These are phyloP conservation scores for Ballota nigra DNA, from an alignment of 257 asterid genomes.

Conservation along the genomic window DNA sequence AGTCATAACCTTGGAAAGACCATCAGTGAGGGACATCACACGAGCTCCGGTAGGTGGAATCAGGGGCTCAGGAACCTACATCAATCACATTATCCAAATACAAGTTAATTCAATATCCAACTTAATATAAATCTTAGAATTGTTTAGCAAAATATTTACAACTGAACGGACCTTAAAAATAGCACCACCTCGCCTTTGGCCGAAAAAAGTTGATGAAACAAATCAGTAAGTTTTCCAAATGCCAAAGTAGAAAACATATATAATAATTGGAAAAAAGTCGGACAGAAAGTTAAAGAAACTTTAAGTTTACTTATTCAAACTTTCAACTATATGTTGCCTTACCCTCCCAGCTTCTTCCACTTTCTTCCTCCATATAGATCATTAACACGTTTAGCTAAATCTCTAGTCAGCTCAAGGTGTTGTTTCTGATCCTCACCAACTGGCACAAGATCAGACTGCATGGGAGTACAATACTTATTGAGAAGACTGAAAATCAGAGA, in stretches of 20 bases:
- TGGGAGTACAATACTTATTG: constrained; percentile 28
- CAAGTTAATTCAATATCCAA: constrained; percentile 25
- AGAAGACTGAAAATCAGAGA: constrained; percentile 34
- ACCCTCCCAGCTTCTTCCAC: constrained; percentile 99
- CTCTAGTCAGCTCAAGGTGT: constrained; percentile 92
- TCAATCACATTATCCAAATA: constrained; percentile 22
- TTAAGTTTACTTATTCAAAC: constrained; percentile 2
- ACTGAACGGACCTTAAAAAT: constrained; percentile 72
- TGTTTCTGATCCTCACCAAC: constrained; percentile 99
- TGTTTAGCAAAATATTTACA: constrained; percentile 21
- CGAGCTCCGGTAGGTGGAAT: constrained; percentile 99
- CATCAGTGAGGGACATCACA: constrained; percentile 98
- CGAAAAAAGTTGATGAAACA: constrained; percentile 36
- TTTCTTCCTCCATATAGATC: constrained; percentile 88
- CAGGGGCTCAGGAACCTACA: constrained; percentile 92
- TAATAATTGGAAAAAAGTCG: constrained; percentile 24
- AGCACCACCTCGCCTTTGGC: constrained; percentile 83
- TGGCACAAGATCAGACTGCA: constrained; percentile 99
- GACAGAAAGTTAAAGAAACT: constrained; percentile 23
- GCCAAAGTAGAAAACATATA: constrained; percentile 21
- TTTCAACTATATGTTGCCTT: constrained; percentile 29
- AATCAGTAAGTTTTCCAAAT: constrained; percentile 30
- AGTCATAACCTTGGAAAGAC: constrained; percentile 81
- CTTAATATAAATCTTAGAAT: constrained; percentile 16
- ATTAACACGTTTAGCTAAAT: constrained; percentile 90